These are phyloP conservation scores for Diaporthe sp. DNA, from an alignment of 2,329 filamentous ascomycete species.

Conservation along the genomic window DNA sequence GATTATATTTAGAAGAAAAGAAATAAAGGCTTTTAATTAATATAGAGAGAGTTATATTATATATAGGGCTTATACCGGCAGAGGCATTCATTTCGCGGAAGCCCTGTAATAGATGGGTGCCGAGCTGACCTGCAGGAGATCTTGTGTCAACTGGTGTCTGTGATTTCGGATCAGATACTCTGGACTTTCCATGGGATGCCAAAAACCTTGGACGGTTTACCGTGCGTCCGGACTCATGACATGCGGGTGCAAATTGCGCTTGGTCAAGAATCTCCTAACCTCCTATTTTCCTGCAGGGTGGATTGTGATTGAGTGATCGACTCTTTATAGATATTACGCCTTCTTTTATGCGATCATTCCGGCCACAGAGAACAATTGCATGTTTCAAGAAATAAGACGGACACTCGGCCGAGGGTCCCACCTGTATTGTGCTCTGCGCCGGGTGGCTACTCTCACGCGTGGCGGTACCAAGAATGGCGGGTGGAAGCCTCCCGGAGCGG, in stretches of 20 bases:
- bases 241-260: not conserved
- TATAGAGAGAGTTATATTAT: too few relatives aligned
- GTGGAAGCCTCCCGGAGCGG: not conserved
- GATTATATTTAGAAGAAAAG: too few relatives aligned
- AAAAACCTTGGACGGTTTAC: not conserved
- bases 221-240: not conserved
- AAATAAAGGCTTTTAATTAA: too few relatives aligned
- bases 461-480: not conserved
- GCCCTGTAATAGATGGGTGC: not conserved
- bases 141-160: constrained; percentile 13
- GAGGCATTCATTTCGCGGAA: too few relatives aligned
- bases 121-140: constrained; percentile 3
- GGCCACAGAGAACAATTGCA: not conserved
- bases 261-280: not conserved
- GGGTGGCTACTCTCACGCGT: not conserved
- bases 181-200: not conserved
- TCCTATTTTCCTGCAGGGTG: too few relatives aligned
- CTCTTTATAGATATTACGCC: too few relatives aligned
- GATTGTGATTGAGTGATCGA: not conserved
- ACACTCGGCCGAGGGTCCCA: not conserved
- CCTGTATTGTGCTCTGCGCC: not conserved
- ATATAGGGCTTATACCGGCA: too few relatives aligned
- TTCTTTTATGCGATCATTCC: too few relatives aligned
- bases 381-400: not conserved
- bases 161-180: not conserved